Conservation (phyloP, 2,329 filamentous ascomycete genomes). For the Rhynchosporium secalis region DNA sequence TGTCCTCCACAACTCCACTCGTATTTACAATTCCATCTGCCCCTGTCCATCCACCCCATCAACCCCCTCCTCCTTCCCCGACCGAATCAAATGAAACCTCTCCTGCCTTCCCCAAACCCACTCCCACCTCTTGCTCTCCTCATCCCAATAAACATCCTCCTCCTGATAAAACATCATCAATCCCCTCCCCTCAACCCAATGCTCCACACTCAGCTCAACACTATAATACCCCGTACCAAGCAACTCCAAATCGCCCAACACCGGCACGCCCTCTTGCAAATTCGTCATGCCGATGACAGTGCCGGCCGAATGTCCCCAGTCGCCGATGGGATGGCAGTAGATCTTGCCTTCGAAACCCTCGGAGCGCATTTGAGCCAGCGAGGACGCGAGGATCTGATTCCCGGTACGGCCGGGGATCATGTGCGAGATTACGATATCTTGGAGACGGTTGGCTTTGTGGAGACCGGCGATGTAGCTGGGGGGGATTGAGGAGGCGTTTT, state of each 20-base stretch:
- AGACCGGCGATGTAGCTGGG: conserved; percentile 44
- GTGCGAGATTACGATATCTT: conserved; percentile 48
- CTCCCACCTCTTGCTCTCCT: conserved; percentile 44
- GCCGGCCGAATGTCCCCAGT: conserved; percentile 53
- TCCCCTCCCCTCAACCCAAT: conserved; percentile 49
- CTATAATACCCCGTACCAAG: conserved; percentile 51
- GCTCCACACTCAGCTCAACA: conserved; percentile 50
- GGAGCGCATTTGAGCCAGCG: conserved; percentile 44
- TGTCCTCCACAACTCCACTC: conserved; percentile 6
- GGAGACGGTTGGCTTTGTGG: conserved; percentile 48
- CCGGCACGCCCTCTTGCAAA: conserved; percentile 49
- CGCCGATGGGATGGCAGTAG: conserved; percentile 52
- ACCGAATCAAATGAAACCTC: conserved; percentile 41
- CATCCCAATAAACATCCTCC: conserved; percentile 51
- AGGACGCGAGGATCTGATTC: conserved; percentile 47
- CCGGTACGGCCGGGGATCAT: conserved; percentile 49
- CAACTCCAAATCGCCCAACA: conserved; percentile 49
- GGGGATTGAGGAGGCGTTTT: conserved; percentile 46
- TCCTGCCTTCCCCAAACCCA: conserved; percentile 53
- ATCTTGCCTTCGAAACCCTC: conserved; percentile 50
- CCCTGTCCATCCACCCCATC: conserved; percentile 3
- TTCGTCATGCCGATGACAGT: conserved; percentile 53
- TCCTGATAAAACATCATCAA: conserved; percentile 49
- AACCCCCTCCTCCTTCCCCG: neutral
- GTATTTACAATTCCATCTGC: conserved; percentile 5